These are phyloP conservation scores for Kwoniella shivajii DNA, from an alignment of 1,284 basidiomycete species.

Conservation along the genomic window DNA sequence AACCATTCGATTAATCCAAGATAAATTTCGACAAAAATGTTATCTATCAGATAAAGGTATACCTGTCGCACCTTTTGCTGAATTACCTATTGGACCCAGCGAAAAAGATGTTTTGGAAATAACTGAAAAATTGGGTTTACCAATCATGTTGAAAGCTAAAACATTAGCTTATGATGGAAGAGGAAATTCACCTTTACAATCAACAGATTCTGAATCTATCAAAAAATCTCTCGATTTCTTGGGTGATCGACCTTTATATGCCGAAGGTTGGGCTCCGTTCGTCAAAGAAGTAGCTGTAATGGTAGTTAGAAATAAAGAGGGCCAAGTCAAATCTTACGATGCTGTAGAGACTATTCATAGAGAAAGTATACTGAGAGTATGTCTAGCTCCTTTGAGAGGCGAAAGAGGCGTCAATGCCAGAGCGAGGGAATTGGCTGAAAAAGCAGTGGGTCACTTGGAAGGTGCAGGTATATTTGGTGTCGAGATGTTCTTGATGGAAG, in stretches of 20 bases:
- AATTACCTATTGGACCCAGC: conserved; percentile 55
- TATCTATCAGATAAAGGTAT: conserved; percentile 66
- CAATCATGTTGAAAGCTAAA: conserved; percentile 94
- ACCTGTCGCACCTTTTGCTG: conserved; percentile 73
- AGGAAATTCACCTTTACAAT: conserved; percentile 81
- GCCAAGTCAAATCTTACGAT: conserved; percentile 82
- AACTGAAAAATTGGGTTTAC: conserved; percentile 69
- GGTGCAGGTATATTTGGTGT: conserved; percentile 98
- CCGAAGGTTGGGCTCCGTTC: conserved; percentile 92
- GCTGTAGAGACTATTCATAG: conserved; percentile 95
- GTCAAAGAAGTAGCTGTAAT: conserved; percentile 92
- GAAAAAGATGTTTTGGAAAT: conserved; percentile 63
- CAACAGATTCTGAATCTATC: conserved; percentile 58
- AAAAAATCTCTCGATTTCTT: conserved; percentile 69
- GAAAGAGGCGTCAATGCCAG: conserved; percentile 61
- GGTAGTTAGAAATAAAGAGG: conserved; percentile 81
- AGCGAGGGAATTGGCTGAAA: conserved; percentile 77
- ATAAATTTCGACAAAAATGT: conserved; percentile 89
- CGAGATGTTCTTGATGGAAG: conserved; percentile 91
- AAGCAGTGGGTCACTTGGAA: conserved; percentile 74
- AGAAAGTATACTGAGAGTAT: conserved; percentile 91
- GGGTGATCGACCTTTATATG: conserved; percentile 71
- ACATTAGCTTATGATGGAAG: conserved; percentile 95
- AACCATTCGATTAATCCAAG: conserved; percentile 89
- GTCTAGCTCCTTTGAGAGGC: conserved; percentile 72